Conservation (phyloP, 495 filamentous ascomycete genomes). For the Xylaria intraflava region DNA sequence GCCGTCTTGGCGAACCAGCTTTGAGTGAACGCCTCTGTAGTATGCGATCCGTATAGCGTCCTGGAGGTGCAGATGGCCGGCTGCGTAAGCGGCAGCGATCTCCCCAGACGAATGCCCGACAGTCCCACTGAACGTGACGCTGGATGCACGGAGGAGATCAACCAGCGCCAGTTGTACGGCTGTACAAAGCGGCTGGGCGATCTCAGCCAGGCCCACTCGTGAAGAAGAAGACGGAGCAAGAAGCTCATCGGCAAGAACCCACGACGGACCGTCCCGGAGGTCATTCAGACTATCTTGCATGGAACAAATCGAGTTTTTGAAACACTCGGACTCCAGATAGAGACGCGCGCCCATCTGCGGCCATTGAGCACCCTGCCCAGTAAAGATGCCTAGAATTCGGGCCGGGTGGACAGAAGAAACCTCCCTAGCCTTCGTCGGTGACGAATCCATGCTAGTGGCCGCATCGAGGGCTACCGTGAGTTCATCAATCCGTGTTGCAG, state of each 20-base stretch:
- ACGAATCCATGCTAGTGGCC: background rate
- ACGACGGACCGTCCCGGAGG: conserved; percentile 10
- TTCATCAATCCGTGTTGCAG: background rate
- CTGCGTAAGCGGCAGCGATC: no score
- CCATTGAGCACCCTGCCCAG: conserved; percentile 69
- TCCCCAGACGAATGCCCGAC: no score
- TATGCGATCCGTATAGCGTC: no score
- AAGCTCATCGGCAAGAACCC: conserved; percentile 19
- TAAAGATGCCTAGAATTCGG: conserved; percentile 47
- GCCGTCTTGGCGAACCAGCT: no score
- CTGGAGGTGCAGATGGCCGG: no score
- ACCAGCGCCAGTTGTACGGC: no score
- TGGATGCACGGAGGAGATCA: no score
- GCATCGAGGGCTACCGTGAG: background rate
- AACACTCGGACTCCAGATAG: conserved; percentile 12
- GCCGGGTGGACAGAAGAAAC: background rate
- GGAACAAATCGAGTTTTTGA: background rate
- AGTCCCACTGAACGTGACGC: no score
- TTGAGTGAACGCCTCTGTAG: no score
- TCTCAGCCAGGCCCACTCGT: no score
- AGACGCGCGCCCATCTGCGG: conserved; percentile 49
- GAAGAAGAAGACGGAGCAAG: no score
- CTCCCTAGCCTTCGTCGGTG: background rate
- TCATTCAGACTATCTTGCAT: conserved; percentile 2
- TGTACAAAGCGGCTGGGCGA: no score